A percentile compares a stretch with the other conserved stretches of the same genome.
Conservation (phyloP, 2,329 filamentous ascomycete genomes). For the Penicillium freii region DNA sequence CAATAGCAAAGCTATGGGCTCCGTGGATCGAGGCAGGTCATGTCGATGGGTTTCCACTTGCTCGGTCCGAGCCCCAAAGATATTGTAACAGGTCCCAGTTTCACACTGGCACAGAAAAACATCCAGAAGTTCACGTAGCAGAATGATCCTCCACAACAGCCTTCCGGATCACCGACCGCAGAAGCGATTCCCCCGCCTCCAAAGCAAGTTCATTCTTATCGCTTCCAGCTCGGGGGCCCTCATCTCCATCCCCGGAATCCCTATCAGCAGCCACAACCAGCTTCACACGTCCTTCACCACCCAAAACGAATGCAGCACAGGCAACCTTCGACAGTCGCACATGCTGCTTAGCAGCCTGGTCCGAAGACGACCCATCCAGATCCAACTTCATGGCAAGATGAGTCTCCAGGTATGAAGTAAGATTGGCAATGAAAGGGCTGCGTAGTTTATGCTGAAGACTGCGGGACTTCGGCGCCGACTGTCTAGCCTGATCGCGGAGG, state of each 20-base stretch:
- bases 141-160: slow-evolving; percentile 25
- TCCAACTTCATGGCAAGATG: slow-evolving; percentile 44
- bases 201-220: slow-evolving; percentile 18
- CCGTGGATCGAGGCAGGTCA: background rate
- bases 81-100: background rate
- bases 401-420: slow-evolving; percentile 37
- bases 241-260: slow-evolving; percentile 14
- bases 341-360: slow-evolving; percentile 22
- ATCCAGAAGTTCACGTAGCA: slow-evolving; percentile 13
- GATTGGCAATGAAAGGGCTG: slow-evolving; percentile 19
- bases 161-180: slow-evolving; percentile 32
- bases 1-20: background rate
- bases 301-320: slow-evolving; percentile 41
- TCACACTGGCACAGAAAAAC: background rate
- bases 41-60: background rate
- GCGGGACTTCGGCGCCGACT: slow-evolving; percentile 1
- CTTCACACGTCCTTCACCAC: slow-evolving; percentile 41
- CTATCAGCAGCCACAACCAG: slow-evolving; percentile 30
- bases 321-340: slow-evolving; percentile 39
- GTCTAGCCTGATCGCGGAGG: slow-evolving; percentile 6
- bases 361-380: slow-evolving; percentile 21
- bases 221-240: slow-evolving; percentile 11
- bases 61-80: background rate
- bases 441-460: slow-evolving; percentile 13
- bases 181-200: slow-evolving; percentile 33